Base-by-base conservation (phyloP, 2,329 filamentous ascomycete genomes). In the Talaromyces funiculosus region DNA sequence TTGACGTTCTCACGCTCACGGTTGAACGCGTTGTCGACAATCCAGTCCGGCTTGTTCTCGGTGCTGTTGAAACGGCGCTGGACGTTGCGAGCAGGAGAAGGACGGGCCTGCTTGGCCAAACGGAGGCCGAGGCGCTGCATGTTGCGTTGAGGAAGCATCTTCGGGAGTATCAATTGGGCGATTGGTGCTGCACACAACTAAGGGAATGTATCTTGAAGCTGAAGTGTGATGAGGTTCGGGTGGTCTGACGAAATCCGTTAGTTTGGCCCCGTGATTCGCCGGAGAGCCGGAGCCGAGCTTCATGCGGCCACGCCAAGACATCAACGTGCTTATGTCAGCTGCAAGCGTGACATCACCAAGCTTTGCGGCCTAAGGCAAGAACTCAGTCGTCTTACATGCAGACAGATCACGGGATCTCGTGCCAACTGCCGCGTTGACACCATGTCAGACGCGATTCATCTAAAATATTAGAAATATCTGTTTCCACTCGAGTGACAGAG, bases 1-100 rank as follows among this genome's bases (percentile, higher is more conserved):
- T 95, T 92, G 74, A 96, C 90, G 71, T 89, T 90, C 75, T 86
- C 82, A 75, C 94, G 87, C 84, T 99, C 94, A 72, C 89, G 87
- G 82, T 95, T 88, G 84, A 97, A 99, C 72, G 87, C 86, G 80
- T 96, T 97, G 81, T 96, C 90, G 76, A 82, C 82, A 61, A 82
- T 75, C 71, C 87, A 86, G 51, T 90, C 81, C 69, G 77, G 78
- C 69, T 82, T 81, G 66, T 76, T 72, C 65, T 79, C 75, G 69
- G 83, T 81, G 80, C 84, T 87, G 74, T 86, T 87, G 71, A 90
- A 83, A 70, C 88, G 87, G 77, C 89, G 86, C 82, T 90, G 88
- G 69, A 84, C 75, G 57, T 78, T 78, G 72, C 84, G 85, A 71
- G 80, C 74, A 69, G 81, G 78, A 65, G 81, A 77, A 49, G 72